Conservation (phyloP, 2,329 filamentous ascomycete genomes). For the Epichloe glyceriae region DNA sequence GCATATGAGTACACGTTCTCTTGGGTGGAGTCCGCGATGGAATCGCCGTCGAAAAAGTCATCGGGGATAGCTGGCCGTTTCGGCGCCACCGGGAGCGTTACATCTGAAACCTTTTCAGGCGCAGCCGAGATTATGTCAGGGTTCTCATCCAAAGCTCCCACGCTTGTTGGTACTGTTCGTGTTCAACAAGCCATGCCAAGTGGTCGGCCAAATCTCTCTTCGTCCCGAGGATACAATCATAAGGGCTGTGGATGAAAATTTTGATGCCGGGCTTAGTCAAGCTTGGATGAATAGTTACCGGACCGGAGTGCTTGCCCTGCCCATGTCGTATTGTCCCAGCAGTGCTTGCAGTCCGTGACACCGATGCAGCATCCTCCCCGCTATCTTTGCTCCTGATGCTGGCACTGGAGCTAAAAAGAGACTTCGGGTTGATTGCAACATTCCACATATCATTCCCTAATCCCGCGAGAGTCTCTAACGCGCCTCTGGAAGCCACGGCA, state of each 20-base stretch:
- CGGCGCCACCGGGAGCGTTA: conserved; percentile 27
- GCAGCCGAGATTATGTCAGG: conserved; percentile 52
- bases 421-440: conserved; percentile 73
- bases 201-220: conserved; percentile 80
- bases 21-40: conserved; percentile 42
- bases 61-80: conserved; percentile 29
- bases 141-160: conserved; percentile 86
- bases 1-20: conserved; percentile 48
- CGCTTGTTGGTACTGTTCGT: conserved; percentile 66
- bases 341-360: conserved; percentile 27
- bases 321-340: conserved; percentile 18
- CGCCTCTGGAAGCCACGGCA: conserved; percentile 51
- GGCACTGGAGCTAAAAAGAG: conserved; percentile 75
- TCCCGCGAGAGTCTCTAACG: conserved; percentile 63
- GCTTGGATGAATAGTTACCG: conserved; percentile 35
- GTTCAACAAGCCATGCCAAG: conserved; percentile 72
- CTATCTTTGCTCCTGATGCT: conserved; percentile 56
- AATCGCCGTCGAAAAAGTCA: conserved; percentile 63
- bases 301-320: conserved; percentile 10
- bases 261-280: conserved; percentile 47
- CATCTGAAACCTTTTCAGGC: conserved; percentile 26
- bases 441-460: conserved; percentile 75
- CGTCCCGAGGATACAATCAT: conserved; percentile 87
- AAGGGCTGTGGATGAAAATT: conserved; percentile 92
- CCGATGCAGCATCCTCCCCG: conserved; percentile 42